These are phyloP conservation scores for Ogataea paraovalis DNA, from an alignment of 805 yeast genomes.

Conservation along the genomic window DNA sequence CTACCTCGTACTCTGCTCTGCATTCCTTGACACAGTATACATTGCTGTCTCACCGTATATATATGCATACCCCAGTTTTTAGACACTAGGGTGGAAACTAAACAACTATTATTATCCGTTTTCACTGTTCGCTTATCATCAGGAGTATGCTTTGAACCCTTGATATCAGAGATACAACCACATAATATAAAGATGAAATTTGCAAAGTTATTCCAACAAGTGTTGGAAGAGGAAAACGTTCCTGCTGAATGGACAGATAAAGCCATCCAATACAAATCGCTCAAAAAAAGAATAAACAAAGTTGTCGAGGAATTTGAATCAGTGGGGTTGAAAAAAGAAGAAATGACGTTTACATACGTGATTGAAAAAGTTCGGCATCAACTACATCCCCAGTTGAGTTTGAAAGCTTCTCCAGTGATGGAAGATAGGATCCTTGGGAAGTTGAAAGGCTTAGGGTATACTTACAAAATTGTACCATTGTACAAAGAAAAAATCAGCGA, in stretches of 20 bases:
- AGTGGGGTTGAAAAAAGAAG: constrained; percentile 54
- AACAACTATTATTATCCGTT: too few relatives aligned
- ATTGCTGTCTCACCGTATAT: too few relatives aligned
- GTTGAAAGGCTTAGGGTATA: constrained; percentile 16
- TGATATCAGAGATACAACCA: too few relatives aligned
- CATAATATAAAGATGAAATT: constrained; percentile 52
- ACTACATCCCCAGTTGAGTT: constrained; percentile 21
- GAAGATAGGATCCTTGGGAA: constrained; percentile 16
- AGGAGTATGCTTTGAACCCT: too few relatives aligned
- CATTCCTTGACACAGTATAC: too few relatives aligned
- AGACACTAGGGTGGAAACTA: too few relatives aligned
- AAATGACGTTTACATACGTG: constrained; percentile 21
- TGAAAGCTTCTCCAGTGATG: constrained; percentile 23
- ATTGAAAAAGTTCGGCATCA: constrained; percentile 15
- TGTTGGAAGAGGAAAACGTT: constrained; percentile 53
- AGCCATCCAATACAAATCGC: constrained; percentile 67
- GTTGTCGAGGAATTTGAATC: constrained; percentile 60
- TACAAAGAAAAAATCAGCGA: constrained; percentile 3
- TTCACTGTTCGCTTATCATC: too few relatives aligned
- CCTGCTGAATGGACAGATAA: constrained; percentile 66
- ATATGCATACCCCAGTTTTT: too few relatives aligned
- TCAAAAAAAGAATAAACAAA: constrained; percentile 62
- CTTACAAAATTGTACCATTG: constrained; percentile 13
- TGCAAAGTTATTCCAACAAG: constrained; percentile 66
- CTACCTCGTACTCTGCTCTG: too few relatives aligned